phyloP scores from a whole-genome alignment of 2,329 filamentous ascomycete species.

The Dactylonectria macrodidyma region DNA sequence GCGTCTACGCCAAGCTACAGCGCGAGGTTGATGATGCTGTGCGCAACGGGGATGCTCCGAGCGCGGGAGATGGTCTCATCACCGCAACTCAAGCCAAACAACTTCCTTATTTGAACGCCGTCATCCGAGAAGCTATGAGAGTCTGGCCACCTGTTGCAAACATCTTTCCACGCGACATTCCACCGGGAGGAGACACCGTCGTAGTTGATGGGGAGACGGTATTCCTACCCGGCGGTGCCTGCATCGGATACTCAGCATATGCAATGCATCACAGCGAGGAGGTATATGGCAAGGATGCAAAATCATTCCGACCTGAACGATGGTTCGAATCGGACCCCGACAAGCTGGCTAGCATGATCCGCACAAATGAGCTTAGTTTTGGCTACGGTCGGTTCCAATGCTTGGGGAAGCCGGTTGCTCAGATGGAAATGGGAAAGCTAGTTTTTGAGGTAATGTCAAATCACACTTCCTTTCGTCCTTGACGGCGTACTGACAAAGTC shows the following conservation, averaged over 20 bases:
- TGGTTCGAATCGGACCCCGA: constrained; percentile 55
- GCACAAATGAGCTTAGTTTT: constrained; percentile 54
- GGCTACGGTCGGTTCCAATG: constrained; percentile 57
- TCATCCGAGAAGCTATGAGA: constrained; percentile 64
- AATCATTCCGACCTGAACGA: constrained; percentile 53
- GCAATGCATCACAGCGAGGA: constrained; percentile 50
- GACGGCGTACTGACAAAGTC: not conserved
- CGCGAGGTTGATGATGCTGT: constrained; percentile 65
- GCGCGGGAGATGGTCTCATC: constrained; percentile 34
- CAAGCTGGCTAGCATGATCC: constrained; percentile 50
- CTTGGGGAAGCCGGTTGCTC: constrained; percentile 55
- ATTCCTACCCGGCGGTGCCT: constrained; percentile 50
- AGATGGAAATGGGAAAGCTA: constrained; percentile 55
- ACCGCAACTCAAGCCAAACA: constrained; percentile 52
- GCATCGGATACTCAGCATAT: constrained; percentile 50
- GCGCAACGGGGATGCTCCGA: constrained; percentile 49
- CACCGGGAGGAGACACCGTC: constrained; percentile 45
- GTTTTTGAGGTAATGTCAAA: constrained; percentile 58
- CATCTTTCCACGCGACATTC: constrained; percentile 52
- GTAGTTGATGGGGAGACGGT: constrained; percentile 58
- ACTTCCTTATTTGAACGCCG: constrained; percentile 65
- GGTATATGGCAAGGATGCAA: constrained; percentile 54
- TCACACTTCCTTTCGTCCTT: not conserved
- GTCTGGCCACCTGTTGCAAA: constrained; percentile 61
- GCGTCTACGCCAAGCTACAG: constrained; percentile 62